Conservation (phyloP, 129 eudicot species). For the Lactuca saligna region DNA sequence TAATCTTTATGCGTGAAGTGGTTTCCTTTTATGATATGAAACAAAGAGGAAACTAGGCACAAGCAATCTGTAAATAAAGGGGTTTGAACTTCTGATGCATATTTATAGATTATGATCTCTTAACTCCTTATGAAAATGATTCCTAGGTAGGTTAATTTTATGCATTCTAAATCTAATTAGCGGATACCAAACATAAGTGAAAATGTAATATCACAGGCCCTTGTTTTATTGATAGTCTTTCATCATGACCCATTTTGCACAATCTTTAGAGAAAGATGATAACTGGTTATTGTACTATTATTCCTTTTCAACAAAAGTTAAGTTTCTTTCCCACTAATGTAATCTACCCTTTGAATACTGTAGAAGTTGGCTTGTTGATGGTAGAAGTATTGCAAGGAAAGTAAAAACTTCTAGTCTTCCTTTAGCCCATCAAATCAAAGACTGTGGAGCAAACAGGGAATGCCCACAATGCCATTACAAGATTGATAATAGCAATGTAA, state of each 20-base stretch:
- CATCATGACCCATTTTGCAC: neutral
- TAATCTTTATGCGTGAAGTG: conserved; percentile 1
- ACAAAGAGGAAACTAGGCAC: neutral
- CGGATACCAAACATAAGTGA: neutral
- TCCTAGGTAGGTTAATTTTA: neutral
- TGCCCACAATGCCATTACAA: conserved; percentile 71
- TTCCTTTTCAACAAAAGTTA: conserved; percentile 6
- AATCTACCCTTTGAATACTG: conserved; percentile 13
- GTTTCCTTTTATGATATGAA: neutral
- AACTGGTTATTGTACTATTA: neutral
- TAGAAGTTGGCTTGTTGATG: conserved; percentile 80
- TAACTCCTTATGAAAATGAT: neutral
- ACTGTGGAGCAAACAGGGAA: conserved; percentile 67
- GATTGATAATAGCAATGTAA: conserved; percentile 82
- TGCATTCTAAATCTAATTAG: neutral
- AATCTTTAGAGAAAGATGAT: neutral
- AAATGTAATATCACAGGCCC: too few species aligned
- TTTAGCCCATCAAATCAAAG: conserved; percentile 53
- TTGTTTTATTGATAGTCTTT: too few species aligned
- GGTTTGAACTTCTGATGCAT: neutral
- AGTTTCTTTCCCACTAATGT: conserved; percentile 9
- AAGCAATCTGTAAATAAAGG: neutral
- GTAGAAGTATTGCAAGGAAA: conserved; percentile 65
- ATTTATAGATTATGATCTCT: neutral
- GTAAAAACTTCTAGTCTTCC: conserved; percentile 63